phyloP scores from a whole-genome alignment of 306 rosid species.

The Luffa aegyptiaca region DNA sequence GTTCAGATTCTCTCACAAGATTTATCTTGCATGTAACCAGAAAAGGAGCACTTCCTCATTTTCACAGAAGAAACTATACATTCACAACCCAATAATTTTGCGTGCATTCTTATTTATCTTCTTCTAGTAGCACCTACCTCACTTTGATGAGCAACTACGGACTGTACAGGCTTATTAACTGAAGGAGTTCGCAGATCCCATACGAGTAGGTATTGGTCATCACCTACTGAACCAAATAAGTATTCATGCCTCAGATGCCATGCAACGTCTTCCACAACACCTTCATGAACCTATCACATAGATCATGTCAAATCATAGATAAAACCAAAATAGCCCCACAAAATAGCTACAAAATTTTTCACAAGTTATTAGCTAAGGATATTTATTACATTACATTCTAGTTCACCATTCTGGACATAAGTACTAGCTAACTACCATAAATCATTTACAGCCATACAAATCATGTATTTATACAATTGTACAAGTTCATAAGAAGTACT shows the following conservation, averaged over 20 bases:
- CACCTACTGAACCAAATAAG: conserved; percentile 97
- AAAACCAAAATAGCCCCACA: neutral
- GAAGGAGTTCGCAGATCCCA: conserved; percentile 93
- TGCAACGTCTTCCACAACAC: conserved; percentile 96
- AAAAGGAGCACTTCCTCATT: neutral
- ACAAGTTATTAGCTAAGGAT: neutral
- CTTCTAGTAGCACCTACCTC: conserved; percentile 42
- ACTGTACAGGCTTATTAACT: conserved; percentile 77
- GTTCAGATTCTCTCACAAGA: neutral
- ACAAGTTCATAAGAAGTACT: neutral
- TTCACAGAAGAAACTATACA: neutral
- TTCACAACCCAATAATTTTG: neutral
- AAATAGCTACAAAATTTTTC: neutral
- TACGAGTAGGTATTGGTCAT: conserved; percentile 75
- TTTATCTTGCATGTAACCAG: neutral
- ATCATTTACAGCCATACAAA: neutral
- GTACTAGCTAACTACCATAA: neutral
- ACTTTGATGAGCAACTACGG: conserved; percentile 89
- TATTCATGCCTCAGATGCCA: conserved; percentile 99
- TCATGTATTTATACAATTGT: neutral
- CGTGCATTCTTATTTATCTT: neutral
- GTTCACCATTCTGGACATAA: neutral
- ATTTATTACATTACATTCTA: neutral
- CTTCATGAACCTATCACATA: conserved; percentile 64
- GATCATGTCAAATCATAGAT: conserved; percentile 4